Base-by-base conservation (phyloP, 768 basidiomycete genomes). In the Rhodotorula graminis region DNA sequence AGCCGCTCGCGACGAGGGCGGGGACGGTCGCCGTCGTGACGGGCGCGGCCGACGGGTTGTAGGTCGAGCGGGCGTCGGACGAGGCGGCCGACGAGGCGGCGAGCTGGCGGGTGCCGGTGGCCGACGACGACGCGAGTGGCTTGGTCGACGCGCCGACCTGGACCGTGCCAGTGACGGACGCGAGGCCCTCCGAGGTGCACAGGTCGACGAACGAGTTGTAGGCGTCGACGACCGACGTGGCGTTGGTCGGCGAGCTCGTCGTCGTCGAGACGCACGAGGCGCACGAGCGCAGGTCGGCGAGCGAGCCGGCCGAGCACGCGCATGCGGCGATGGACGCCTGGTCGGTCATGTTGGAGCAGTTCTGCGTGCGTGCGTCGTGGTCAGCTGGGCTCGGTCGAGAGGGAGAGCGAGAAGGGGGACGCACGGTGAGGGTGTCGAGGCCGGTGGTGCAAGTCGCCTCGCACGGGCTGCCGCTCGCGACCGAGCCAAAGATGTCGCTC, bases 181-280 rank as follows among this genome's bases (percentile, higher is more conserved):
- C 74, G 70, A 75, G 70, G 15, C 74, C 74, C 11, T 75, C 70
- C 0, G 61, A 15, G 23, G 62, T 65, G 67, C 74, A 75, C 21
- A 75, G 70, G 63, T 71, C 64, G 64, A 75, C 74, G 67, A 69
- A 75, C 3, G 62, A 55, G 63, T 75, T 75, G 69, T 75, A 75
- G 25, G 70, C 53, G 3, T 27, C 16, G 29, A 75, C 74, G 50
- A 75, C 74, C 15, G 47, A 33, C 21, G 70, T 75, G 42, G 55
- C 61, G 64, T 75, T 71, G 3, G 15, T 0, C 0, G 55, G 14
- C 5, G 64, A 66, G 19, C 47, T 64, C 14, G 49, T 67, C 27
- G 67, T 56, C 14, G 66, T 58, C 52, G 74, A 71, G 40, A 75
- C 60, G 31, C 70, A 68, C 21, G 74, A 68, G 0, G 74, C 67